phyloP scores from a whole-genome alignment of 2,329 filamentous ascomycete species.

The Lachnellula hyalina region DNA sequence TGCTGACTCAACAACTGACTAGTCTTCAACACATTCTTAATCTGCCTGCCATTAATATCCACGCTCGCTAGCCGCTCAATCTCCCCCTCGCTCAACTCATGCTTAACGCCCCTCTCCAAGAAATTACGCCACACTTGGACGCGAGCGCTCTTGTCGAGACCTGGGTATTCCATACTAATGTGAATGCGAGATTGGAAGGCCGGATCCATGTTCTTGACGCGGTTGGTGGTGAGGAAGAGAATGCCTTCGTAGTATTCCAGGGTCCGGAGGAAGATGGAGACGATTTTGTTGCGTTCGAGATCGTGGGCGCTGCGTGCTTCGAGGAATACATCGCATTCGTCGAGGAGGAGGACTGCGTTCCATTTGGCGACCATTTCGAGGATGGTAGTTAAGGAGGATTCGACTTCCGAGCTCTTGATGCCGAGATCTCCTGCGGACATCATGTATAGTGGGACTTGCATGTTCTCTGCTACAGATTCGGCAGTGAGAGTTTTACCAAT shows the following conservation, averaged over 20 bases:
- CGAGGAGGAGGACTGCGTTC: constrained; percentile 41
- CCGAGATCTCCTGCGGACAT: constrained; percentile 45
- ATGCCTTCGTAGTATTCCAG: constrained; percentile 37
- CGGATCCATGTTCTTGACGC: constrained; percentile 30
- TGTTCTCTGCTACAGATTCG: constrained; percentile 27
- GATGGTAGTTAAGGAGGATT: constrained; percentile 45
- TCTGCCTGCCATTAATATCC: constrained; percentile 32
- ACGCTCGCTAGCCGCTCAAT: constrained; percentile 15
- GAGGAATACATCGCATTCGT: constrained; percentile 36
- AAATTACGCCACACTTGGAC: constrained; percentile 17
- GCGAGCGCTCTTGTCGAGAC: constrained; percentile 19
- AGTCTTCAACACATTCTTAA: constrained; percentile 34
- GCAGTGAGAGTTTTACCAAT: constrained; percentile 42
- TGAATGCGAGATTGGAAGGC: constrained; percentile 34
- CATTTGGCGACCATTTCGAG: constrained; percentile 69
- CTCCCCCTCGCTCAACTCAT: constrained; percentile 14
- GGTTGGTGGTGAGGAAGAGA: constrained; percentile 36
- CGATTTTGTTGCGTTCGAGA: constrained; percentile 37
- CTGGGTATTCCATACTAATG: constrained; percentile 24
- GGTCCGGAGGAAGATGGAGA: constrained; percentile 33
- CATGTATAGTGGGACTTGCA: constrained; percentile 25
- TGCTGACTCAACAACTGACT: constrained; percentile 24
- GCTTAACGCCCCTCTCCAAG: constrained; percentile 16
- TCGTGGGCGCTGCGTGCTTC: constrained; percentile 29
- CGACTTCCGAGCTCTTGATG: constrained; percentile 29